Percentiles rank a stretch among this genome's conserved stretches.
Conservation (phyloP, 331 rosid species). For the Pyrus hybrid region DNA sequence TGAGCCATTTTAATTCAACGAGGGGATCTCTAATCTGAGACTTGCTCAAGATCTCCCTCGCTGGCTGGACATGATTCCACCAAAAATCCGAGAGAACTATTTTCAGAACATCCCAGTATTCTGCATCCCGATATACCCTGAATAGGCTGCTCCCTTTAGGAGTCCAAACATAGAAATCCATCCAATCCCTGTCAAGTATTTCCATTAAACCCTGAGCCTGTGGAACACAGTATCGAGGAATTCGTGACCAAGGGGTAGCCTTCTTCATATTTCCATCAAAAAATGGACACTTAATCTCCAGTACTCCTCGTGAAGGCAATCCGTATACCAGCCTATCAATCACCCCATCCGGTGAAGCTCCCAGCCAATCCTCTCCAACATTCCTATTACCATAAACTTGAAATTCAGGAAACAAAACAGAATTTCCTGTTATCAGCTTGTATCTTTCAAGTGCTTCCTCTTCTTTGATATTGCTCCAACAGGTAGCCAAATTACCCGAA, state of each 20-base stretch:
- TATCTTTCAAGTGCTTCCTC: conserved; percentile 87
- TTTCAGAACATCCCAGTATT: conserved; percentile 62
- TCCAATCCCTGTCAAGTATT: conserved; percentile 75
- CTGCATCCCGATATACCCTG: conserved; percentile 47
- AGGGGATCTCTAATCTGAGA: conserved; percentile 41
- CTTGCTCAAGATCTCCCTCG: conserved; percentile 43
- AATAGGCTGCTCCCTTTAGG: conserved; percentile 75
- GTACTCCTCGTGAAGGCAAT: conserved; percentile 58
- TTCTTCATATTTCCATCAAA: conserved; percentile 45
- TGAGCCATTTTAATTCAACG: conserved; percentile 36
- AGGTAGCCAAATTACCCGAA: conserved; percentile 65
- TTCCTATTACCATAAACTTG: conserved; percentile 44
- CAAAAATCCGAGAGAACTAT: conserved; percentile 68
- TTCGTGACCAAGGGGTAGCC: conserved; percentile 63
- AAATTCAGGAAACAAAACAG: conserved; percentile 63
- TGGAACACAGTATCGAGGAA: conserved; percentile 65
- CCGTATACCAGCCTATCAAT: conserved; percentile 44
- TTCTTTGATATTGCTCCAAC: conserved; percentile 82
- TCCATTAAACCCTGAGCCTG: conserved; percentile 93
- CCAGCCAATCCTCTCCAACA: conserved; percentile 53
- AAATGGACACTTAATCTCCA: conserved; percentile 78
- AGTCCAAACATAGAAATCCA: conserved; percentile 88
- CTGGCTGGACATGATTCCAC: conserved; percentile 82
- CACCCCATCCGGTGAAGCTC: conserved; percentile 76
- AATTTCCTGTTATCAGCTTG: conserved; percentile 68